A percentile compares a stretch with the other conserved stretches of the same genome.
These are phyloP conservation scores for Berkeleyomyces basicola DNA, from an alignment of 2,329 filamentous ascomycete species.

Conservation along the genomic window DNA sequence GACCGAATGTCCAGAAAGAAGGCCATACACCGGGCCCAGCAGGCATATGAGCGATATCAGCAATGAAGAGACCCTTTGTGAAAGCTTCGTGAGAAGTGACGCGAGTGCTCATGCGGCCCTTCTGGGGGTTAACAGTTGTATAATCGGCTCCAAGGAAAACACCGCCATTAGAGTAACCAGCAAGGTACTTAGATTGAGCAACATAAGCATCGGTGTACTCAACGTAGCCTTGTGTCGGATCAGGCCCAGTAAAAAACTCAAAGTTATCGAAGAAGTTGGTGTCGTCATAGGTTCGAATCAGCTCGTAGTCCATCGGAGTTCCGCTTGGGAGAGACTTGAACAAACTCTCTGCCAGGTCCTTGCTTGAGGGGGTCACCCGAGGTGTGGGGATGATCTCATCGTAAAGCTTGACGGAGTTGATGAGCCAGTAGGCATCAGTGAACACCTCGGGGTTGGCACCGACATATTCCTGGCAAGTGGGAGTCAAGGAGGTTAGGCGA, in stretches of 20 bases:
- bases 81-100: slow-evolving; percentile 52
- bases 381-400: not conserved
- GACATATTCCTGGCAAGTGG: slow-evolving; percentile 25
- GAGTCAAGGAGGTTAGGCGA: slow-evolving; percentile 42
- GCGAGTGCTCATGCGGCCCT: slow-evolving; percentile 55
- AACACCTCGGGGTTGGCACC: slow-evolving; percentile 22
- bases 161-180: slow-evolving; percentile 35
- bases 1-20: slow-evolving; percentile 52
- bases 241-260: slow-evolving; percentile 37
- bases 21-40: slow-evolving; percentile 55
- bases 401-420: slow-evolving; percentile 54
- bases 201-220: slow-evolving; percentile 44
- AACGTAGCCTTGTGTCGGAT: slow-evolving; percentile 64
- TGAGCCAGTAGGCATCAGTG: slow-evolving; percentile 31
- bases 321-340: too few relatives aligned
- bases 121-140: slow-evolving; percentile 34
- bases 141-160: slow-evolving; percentile 57
- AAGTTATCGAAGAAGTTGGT: slow-evolving; percentile 41
- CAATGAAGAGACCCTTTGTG: slow-evolving; percentile 51
- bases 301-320: slow-evolving; percentile 22
- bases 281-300: slow-evolving; percentile 31
- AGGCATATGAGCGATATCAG: slow-evolving; percentile 66
- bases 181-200: slow-evolving; percentile 41
- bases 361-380: too few relatives aligned
- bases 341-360: too few relatives aligned